These are phyloP conservation scores for Fusarium sterilihyphosum DNA, from an alignment of 2,329 filamentous ascomycete species.

Conservation along the genomic window DNA sequence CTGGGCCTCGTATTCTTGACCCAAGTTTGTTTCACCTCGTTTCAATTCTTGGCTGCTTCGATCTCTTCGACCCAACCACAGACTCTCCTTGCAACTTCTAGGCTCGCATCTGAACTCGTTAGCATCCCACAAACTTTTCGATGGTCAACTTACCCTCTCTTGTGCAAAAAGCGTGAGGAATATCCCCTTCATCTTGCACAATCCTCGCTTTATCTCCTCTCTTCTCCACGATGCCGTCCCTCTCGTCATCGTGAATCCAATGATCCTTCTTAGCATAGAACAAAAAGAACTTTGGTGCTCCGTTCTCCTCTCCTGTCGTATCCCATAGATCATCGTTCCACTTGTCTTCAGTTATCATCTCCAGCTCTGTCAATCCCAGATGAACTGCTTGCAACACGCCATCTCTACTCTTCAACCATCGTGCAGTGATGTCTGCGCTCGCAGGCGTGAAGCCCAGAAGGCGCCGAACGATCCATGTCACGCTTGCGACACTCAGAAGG, in stretches of 20 bases:
- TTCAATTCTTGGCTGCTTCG: slow-evolving; percentile 9
- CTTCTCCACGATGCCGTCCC: slow-evolving; percentile 65
- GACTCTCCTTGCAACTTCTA: slow-evolving; percentile 31
- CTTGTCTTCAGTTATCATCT: slow-evolving; percentile 64
- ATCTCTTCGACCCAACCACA: slow-evolving; percentile 28
- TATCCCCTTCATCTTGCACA: slow-evolving; percentile 63
- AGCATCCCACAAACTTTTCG: neutral
- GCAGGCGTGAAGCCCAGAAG: slow-evolving; percentile 60
- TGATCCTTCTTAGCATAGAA: slow-evolving; percentile 70
- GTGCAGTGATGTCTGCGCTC: slow-evolving; percentile 60
- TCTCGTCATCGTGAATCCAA: slow-evolving; percentile 67
- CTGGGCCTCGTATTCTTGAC: neutral
- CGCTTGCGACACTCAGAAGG: slow-evolving; percentile 51
- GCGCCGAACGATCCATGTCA: slow-evolving; percentile 56
- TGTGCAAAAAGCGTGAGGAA: slow-evolving; percentile 70
- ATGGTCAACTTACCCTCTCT: slow-evolving; percentile 46
- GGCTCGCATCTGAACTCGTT: slow-evolving; percentile 23
- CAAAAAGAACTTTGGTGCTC: slow-evolving; percentile 63
- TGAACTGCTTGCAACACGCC: slow-evolving; percentile 69
- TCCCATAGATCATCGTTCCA: slow-evolving; percentile 72
- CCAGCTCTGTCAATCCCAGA: slow-evolving; percentile 69
- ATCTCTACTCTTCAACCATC: slow-evolving; percentile 65
- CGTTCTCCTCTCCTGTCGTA: slow-evolving; percentile 30
- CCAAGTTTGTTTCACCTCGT: neutral
- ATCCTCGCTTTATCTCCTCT: slow-evolving; percentile 57